These are phyloP conservation scores for Russula abietina DNA, from an alignment of 768 basidiomycete species.

Conservation along the genomic window DNA sequence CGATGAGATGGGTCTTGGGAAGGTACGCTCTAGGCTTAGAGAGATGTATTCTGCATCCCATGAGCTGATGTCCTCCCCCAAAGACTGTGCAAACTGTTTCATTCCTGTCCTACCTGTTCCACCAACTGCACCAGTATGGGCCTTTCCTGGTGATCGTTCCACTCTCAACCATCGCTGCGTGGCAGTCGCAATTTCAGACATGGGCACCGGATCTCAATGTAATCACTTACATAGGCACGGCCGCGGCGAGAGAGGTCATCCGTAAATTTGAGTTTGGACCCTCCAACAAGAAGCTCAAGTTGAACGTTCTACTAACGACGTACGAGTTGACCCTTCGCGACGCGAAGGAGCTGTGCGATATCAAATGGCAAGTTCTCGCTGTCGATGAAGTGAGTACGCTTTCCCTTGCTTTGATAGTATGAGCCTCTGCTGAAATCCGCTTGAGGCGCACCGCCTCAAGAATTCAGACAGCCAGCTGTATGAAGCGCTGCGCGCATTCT, in stretches of 20 bases:
- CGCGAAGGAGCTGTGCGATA: slow-evolving; percentile 76
- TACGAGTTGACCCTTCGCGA: slow-evolving; percentile 95
- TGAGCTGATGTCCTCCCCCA: slow-evolving; percentile 20
- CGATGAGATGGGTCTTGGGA: slow-evolving; percentile 99
- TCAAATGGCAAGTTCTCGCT: slow-evolving; percentile 95
- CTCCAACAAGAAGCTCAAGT: slow-evolving; percentile 84
- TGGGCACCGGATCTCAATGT: slow-evolving; percentile 98
- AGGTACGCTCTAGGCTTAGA: slow-evolving; percentile 40
- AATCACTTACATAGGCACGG: slow-evolving; percentile 92
- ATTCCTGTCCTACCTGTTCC: slow-evolving; percentile 92
- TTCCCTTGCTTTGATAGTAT: slow-evolving; percentile 8
- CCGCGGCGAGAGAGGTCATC: slow-evolving; percentile 82
- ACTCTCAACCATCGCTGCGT: slow-evolving; percentile 94
- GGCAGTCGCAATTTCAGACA: slow-evolving; percentile 89
- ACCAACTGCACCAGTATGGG: slow-evolving; percentile 87
- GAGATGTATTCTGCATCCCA: slow-evolving; percentile 9
- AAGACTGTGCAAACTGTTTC: slow-evolving; percentile 94
- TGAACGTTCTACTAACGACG: slow-evolving; percentile 95
- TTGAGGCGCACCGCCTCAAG: slow-evolving; percentile 91
- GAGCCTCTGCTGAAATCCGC: slow-evolving; percentile 5
- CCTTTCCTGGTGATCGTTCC: slow-evolving; percentile 98
- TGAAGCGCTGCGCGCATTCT: slow-evolving; percentile 86
- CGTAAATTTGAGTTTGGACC: slow-evolving; percentile 88
- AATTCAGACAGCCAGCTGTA: slow-evolving; percentile 97
- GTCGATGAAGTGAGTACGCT: slow-evolving; percentile 80